Conservation (phyloP, 2,329 filamentous ascomycete species). For the Elsinoe perseae region DNA sequence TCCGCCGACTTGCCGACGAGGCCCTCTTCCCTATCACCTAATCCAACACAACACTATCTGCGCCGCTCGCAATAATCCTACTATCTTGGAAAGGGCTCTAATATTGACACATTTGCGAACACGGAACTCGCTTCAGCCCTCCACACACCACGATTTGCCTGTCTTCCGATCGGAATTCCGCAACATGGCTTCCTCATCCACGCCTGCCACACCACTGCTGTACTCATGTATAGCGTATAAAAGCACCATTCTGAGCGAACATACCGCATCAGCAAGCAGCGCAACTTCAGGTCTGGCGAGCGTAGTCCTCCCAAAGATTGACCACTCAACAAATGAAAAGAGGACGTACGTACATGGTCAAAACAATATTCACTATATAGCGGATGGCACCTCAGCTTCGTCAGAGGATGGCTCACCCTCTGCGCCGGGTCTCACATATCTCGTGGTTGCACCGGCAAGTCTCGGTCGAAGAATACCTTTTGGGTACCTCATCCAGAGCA, state of each 20-base stretch:
- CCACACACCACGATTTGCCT: not conserved
- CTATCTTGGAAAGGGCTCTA: not conserved
- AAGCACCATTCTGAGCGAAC: conserved; percentile 86
- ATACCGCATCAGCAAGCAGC: conserved; percentile 75
- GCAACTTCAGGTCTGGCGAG: conserved; percentile 82
- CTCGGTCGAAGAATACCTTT: conserved; percentile 86
- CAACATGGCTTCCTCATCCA: conserved; percentile 32
- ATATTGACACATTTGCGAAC: too few relatives aligned
- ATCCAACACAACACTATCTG: not conserved
- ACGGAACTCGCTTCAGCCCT: not conserved
- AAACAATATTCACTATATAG: conserved; percentile 92
- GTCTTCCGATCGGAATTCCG: too few relatives aligned
- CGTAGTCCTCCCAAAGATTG: conserved; percentile 90
- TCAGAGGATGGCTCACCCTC: conserved; percentile 26
- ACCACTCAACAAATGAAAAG: conserved; percentile 71
- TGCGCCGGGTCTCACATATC: conserved; percentile 75
- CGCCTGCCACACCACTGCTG: conserved; percentile 30
- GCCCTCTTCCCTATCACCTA: not conserved
- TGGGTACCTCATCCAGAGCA: conserved; percentile 83
- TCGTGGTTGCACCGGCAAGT: conserved; percentile 75
- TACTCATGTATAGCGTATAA: conserved; percentile 85
- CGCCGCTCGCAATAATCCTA: not conserved
- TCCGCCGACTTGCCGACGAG: not conserved
- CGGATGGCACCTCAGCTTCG: conserved; percentile 51
- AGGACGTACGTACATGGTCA: conserved; percentile 79